Evolutionary conservation across 2,329 filamentous ascomycete species (phyloP).

Genomic region (Penicillium sp.): DNA sequence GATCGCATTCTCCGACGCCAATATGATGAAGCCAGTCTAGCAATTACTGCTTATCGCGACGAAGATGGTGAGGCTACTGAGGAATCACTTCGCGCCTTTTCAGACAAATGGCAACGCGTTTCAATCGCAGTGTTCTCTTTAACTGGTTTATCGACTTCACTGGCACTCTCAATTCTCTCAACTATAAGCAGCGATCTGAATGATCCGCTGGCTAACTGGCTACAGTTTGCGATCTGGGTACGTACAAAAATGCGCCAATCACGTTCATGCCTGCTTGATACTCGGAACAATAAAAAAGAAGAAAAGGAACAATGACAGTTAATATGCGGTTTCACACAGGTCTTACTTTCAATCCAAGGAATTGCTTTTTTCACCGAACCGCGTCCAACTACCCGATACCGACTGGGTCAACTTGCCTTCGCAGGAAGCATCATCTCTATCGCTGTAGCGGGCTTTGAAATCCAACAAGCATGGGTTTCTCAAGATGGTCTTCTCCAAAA

Average conservation of each 20-base stretch:
- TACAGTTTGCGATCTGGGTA: slow-evolving; percentile 64
- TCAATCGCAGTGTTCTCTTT: slow-evolving; percentile 56
- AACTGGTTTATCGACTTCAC: slow-evolving; percentile 56
- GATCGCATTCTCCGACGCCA: slow-evolving; percentile 15
- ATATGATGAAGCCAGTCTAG: slow-evolving; percentile 21
- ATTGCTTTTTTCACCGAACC: slow-evolving; percentile 36
- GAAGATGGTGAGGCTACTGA: slow-evolving; percentile 67
- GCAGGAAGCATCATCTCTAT: slow-evolving; percentile 29
- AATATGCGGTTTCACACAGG: slow-evolving; percentile 15
- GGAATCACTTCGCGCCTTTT: slow-evolving; percentile 63
- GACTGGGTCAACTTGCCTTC: slow-evolving; percentile 32
- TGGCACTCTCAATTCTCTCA: slow-evolving; percentile 58
- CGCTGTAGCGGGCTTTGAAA: slow-evolving; percentile 23
- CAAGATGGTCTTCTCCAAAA: slow-evolving; percentile 3
- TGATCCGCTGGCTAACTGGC: slow-evolving; percentile 58
- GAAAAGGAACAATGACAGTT: not conserved
- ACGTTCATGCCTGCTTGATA: not conserved
- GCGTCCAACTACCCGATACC: slow-evolving; percentile 33
- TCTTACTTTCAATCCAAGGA: slow-evolving; percentile 34
- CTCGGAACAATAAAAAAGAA: not conserved
- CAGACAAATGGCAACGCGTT: slow-evolving; percentile 59
- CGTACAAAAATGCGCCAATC: slow-evolving; percentile 29
- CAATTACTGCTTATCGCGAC: slow-evolving; percentile 61
- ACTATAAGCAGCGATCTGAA: slow-evolving; percentile 37
- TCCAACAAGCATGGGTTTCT: slow-evolving; percentile 33